Evolutionary conservation across 345 rosid genomes (phyloP).

Genomic region (Brassica rapa): DNA sequence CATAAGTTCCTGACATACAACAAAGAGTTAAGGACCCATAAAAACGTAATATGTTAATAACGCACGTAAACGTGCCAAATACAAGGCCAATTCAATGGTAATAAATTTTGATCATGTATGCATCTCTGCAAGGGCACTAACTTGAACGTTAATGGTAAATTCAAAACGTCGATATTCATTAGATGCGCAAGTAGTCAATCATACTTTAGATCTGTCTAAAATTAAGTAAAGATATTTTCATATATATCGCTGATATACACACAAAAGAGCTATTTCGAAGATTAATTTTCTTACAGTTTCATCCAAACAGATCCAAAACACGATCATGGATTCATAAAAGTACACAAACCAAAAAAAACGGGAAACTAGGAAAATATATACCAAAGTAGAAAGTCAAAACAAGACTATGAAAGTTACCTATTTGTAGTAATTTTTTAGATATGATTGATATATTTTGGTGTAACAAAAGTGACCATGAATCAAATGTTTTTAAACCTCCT

Average conservation of each 20-base stretch:
- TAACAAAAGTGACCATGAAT: constrained; percentile 1
- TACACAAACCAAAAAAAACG: constrained; percentile 8
- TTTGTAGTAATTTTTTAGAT: neutral
- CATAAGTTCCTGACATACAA: neutral
- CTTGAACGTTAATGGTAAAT: neutral
- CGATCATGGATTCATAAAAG: constrained; percentile 25
- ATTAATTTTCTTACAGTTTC: constrained; percentile 22
- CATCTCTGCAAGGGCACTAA: constrained; percentile 2
- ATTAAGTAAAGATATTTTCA: neutral
- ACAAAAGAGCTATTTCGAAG: neutral
- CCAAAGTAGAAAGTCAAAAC: constrained; percentile 29
- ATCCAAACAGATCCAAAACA: constrained; percentile 36
- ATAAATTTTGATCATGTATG: neutral
- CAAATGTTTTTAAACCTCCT: constrained; percentile 20
- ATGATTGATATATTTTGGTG: neutral
- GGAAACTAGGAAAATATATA: constrained; percentile 9
- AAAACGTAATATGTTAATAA: neutral
- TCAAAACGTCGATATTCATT: neutral
- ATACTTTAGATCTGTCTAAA: neutral
- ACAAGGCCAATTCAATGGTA: neutral
- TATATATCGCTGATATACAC: neutral
- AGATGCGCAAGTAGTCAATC: neutral
- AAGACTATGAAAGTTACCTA: constrained; percentile 28
- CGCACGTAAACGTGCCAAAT: neutral
- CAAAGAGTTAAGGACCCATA: neutral